Conservation (phyloP, 1,139 yeast genomes). For the Pneumocystis oryctolagi region DNA sequence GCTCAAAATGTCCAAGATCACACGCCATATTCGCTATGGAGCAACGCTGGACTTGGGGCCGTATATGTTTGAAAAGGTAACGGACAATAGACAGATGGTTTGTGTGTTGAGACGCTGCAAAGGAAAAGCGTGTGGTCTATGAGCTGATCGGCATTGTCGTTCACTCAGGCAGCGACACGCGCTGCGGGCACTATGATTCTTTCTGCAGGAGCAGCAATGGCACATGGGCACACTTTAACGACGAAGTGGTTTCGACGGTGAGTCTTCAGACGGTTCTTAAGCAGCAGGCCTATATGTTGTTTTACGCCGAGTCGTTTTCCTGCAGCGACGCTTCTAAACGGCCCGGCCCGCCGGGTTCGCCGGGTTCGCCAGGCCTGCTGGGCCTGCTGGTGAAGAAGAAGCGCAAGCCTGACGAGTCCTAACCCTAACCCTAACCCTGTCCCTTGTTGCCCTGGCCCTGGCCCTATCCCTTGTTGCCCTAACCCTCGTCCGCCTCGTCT, state of each 20-base stretch:
- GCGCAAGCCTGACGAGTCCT: too few species aligned
- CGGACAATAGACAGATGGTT: too few species aligned
- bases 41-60: constrained; percentile 57
- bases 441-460: too few species aligned
- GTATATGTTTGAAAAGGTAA: constrained; percentile 32
- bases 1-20: constrained; percentile 45
- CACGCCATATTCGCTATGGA: constrained; percentile 72
- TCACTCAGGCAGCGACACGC: constrained; percentile 85
- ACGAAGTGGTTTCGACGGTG: constrained; percentile 40
- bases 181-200: constrained; percentile 86
- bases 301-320: constrained; percentile 33
- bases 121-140: constrained; percentile 36
- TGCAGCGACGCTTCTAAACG: too few species aligned
- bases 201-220: constrained; percentile 87
- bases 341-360: too few species aligned
- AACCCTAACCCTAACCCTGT: too few species aligned
- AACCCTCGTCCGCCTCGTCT: too few species aligned
- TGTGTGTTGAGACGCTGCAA: too few species aligned
- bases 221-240: constrained; percentile 87
- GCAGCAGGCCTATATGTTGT: constrained; percentile 80
- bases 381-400: too few species aligned
- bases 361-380: too few species aligned
- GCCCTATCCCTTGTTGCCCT: too few species aligned
- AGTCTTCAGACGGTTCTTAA: constrained; percentile 35
- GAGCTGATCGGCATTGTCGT: constrained; percentile 74